Evolutionary conservation across 2,329 filamentous ascomycete genomes (phyloP).

Genomic region (Aureobasidium uvarum): DNA sequence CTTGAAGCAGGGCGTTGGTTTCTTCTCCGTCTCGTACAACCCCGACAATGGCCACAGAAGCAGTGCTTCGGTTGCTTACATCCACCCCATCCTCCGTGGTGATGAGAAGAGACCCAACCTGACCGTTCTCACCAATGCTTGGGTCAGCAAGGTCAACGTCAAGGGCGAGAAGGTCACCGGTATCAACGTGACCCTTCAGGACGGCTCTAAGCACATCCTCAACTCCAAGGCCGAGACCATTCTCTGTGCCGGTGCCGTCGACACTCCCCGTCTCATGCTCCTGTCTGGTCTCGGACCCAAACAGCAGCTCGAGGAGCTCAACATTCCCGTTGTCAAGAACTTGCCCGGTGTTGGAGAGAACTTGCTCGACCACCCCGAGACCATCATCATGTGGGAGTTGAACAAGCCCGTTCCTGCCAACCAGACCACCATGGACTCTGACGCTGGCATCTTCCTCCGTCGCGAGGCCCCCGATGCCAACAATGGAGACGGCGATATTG

Average conservation of each 20-base stretch:
- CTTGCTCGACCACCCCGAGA: constrained; percentile 63
- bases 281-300: constrained; percentile 52
- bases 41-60: constrained; percentile 81
- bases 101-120: constrained; percentile 81
- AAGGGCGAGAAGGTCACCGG: constrained; percentile 68
- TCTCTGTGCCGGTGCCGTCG: constrained; percentile 74
- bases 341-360: constrained; percentile 64
- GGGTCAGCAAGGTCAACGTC: constrained; percentile 80
- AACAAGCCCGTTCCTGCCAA: constrained; percentile 73
- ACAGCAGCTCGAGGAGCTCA: constrained; percentile 48
- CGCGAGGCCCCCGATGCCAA: constrained; percentile 69
- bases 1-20: constrained; percentile 74
- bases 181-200: constrained; percentile 65
- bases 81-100: constrained; percentile 83
- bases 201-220: constrained; percentile 55
- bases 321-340: constrained; percentile 57
- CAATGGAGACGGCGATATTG: constrained; percentile 68
- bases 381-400: constrained; percentile 73
- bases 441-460: constrained; percentile 83
- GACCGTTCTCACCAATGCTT: constrained; percentile 81
- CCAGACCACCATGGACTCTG: constrained; percentile 88
- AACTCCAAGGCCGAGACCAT: constrained; percentile 71
- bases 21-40: constrained; percentile 90
- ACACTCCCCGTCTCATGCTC: constrained; percentile 68
- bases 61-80: constrained; percentile 86